phyloP scores from a whole-genome alignment of 2,329 filamentous ascomycete genomes.

The Cladophialophora bantiana region DNA sequence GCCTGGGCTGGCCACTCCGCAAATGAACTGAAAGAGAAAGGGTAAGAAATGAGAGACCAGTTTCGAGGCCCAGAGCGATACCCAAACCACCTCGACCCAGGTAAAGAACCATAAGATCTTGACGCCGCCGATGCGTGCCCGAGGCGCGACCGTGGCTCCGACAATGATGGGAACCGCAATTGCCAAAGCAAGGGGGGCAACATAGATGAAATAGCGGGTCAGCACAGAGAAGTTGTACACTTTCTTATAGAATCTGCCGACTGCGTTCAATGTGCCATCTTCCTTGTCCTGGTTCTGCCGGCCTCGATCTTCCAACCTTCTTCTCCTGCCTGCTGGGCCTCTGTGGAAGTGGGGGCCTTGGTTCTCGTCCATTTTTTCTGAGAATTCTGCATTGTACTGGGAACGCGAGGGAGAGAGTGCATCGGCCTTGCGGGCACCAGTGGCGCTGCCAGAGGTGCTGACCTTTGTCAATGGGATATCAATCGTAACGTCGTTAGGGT shows the following conservation, averaged over 20 bases:
- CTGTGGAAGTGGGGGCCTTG: conserved; percentile 32
- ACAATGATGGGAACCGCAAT: conserved; percentile 70
- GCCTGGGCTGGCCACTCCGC: conserved; percentile 69
- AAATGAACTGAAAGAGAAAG: conserved; percentile 65
- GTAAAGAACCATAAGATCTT: conserved; percentile 67
- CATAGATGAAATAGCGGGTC: conserved; percentile 69
- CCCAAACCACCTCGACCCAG: conserved; percentile 71
- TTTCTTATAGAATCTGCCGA: conserved; percentile 67
- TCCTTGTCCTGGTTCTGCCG: conserved; percentile 50
- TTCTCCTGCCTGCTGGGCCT: conserved; percentile 43
- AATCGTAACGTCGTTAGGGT: conserved; percentile 62
- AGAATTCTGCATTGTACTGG: conserved; percentile 39
- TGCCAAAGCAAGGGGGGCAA: conserved; percentile 63
- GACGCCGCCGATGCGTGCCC: conserved; percentile 62
- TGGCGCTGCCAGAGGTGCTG: conserved; percentile 54
- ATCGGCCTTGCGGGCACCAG: conserved; percentile 52
- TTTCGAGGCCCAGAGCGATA: conserved; percentile 69
- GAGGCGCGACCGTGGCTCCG: conserved; percentile 58
- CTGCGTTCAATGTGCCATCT: conserved; percentile 63
- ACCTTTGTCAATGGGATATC: conserved; percentile 68
- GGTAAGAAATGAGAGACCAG: conserved; percentile 66
- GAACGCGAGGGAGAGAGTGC: conserved; percentile 46
- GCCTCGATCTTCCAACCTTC: conserved; percentile 47
- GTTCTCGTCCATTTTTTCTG: conserved; percentile 42
- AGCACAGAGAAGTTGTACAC: conserved; percentile 68